Evolutionary conservation across 208 protist genomes (phyloP).

Genomic region (Zelonia costaricensis): DNA sequence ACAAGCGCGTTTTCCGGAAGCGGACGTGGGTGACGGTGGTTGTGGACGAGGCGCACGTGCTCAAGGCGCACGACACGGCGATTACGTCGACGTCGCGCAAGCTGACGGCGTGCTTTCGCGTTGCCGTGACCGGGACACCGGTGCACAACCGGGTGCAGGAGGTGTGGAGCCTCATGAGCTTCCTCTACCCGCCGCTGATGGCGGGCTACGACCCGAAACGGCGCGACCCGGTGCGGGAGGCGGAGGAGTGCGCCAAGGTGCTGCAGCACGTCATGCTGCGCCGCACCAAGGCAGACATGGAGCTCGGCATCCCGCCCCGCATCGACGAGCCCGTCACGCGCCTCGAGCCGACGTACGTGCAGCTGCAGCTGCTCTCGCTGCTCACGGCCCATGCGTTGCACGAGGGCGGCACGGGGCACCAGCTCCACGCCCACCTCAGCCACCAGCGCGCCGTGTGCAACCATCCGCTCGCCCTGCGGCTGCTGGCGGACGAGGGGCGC

Average conservation of each 20-base stretch:
- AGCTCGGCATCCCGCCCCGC: slow-evolving; percentile 97
- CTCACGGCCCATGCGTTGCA: slow-evolving; percentile 62
- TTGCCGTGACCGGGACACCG: slow-evolving; percentile 95
- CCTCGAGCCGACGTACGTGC: slow-evolving; percentile 76
- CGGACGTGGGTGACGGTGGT: slow-evolving; percentile 93
- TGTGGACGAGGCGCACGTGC: slow-evolving; percentile 97
- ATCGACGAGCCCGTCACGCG: slow-evolving; percentile 83
- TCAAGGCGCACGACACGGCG: slow-evolving; percentile 87
- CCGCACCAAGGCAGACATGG: slow-evolving; percentile 96
- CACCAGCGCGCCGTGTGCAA: slow-evolving; percentile 87
- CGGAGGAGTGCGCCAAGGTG: slow-evolving; percentile 63
- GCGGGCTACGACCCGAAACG: slow-evolving; percentile 45
- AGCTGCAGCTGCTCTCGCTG: slow-evolving; percentile 68
- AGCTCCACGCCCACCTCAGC: slow-evolving; percentile 57
- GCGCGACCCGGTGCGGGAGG: slow-evolving; percentile 45
- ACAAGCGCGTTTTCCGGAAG: slow-evolving; percentile 78
- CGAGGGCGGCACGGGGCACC: slow-evolving; percentile 21
- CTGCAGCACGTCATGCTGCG: slow-evolving; percentile 94
- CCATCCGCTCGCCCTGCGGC: slow-evolving; percentile 75
- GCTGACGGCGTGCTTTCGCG: slow-evolving; percentile 73
- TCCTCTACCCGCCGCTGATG: slow-evolving; percentile 92
- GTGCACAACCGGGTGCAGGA: slow-evolving; percentile 97
- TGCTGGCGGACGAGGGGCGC: slow-evolving; percentile 57
- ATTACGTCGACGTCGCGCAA: slow-evolving; percentile 64
- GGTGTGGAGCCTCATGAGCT: slow-evolving; percentile 96